Conservation (phyloP, 345 rosid genomes). For the Dimocarpus longan region DNA sequence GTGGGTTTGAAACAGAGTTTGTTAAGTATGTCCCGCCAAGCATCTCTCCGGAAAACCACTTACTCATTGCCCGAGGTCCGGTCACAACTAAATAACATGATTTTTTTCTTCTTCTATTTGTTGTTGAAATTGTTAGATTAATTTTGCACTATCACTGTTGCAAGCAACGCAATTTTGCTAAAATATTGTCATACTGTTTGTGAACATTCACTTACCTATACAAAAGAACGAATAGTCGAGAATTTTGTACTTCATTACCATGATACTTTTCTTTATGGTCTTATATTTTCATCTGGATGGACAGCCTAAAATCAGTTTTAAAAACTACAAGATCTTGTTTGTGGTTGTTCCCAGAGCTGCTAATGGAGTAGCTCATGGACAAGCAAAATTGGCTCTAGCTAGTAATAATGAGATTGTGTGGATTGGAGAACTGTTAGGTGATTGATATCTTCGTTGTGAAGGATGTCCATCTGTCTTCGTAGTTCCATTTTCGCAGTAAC, state of each 20-base stretch:
- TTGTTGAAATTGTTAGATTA: conserved; percentile 12
- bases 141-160: neutral
- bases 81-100: neutral
- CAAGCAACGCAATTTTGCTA: neutral
- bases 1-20: conserved; percentile 52
- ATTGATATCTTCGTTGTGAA: too few species aligned
- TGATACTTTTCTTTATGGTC: neutral
- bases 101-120: neutral
- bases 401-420: too few species aligned
- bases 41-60: conserved; percentile 83
- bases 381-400: too few species aligned
- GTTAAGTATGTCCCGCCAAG: conserved; percentile 73
- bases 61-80: conserved; percentile 51
- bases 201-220: neutral
- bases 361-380: too few species aligned
- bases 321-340: neutral
- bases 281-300: neutral
- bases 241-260: neutral
- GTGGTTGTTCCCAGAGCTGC: too few species aligned
- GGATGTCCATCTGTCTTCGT: too few species aligned
- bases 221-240: neutral
- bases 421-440: too few species aligned
- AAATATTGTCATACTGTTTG: neutral
- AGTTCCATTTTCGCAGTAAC: too few species aligned
- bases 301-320: neutral